Base-by-base conservation (phyloP, 768 basidiomycete genomes). In the Mrakia blollopis region DNA sequence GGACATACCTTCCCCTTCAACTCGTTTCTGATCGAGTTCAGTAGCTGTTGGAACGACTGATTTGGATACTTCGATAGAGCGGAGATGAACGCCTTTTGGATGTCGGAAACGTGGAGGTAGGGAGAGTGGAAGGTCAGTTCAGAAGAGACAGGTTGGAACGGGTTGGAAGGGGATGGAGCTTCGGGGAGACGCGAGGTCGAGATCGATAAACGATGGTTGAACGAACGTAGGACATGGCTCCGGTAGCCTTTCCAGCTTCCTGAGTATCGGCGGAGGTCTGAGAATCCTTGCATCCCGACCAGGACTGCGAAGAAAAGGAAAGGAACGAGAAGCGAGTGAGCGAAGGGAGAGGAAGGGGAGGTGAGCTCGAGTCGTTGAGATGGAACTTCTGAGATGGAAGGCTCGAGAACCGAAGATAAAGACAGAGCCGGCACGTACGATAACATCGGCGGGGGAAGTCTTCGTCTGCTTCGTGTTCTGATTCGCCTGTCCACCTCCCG, bases 261-360 rank as follows among this genome's bases (percentile, higher is more conserved):
- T 80, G 75, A 0, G 86, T 85, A 72, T 87, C 86, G 13, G 86
- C 86, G n/a, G 82, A 82, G 16, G 83, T 84, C 76, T 85, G 84
- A 0, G 80, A 80, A 78, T 87, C 86, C 76, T 85, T 86, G 79
- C 86, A 87, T 0, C 85, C 85, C n/a, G 83, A 83, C 81, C 83
- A 86, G 54, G 80, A 81, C 76, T 72, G 30, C 11, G 25, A n/a
- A 62, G 32, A 14, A 21, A 61, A 23, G 41, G 60, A 30, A 10
- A 76, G 52, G 16, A n/a, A 14, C n/a, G 23, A 37, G n/a, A 57
- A 60, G 35, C 32, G 18, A 52, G 47, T 11, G 41, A 57, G 67
- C 7, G 35, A 25, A 60, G 62, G 10, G 30, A 37, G 28, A 54
- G 35, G 75, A 44, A 11, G 89, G 87, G 79, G 91, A 91, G 1